Evolutionary conservation across 352 stramenopile species (phyloP).

Genomic region (Paralagenidium karlingii): DNA sequence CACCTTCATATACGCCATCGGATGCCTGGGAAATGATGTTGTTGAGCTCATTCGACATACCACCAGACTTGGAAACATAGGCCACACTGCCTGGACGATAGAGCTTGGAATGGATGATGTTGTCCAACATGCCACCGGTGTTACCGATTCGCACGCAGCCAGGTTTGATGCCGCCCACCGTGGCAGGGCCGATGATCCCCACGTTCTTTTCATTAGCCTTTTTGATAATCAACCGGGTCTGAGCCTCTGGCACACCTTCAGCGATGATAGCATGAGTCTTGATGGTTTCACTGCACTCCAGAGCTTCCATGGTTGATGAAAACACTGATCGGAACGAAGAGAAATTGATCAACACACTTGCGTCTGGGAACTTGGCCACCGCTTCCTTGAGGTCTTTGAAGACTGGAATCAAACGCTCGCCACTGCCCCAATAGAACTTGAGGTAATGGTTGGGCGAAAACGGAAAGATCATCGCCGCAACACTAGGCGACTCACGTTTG

Average conservation of each 20-base stretch:
- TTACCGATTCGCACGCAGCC: conserved; percentile 96
- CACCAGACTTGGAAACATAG: conserved; percentile 95
- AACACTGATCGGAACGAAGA: conserved; percentile 95
- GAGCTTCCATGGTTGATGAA: conserved; percentile 89
- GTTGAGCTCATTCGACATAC: conserved; percentile 97
- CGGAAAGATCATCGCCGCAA: conserved; percentile 91
- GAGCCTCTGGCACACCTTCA: conserved; percentile 92
- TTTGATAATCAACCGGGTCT: conserved; percentile 93
- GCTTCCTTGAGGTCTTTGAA: conserved; percentile 87
- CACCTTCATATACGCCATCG: conserved; percentile 93
- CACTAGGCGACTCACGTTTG: conserved; percentile 89
- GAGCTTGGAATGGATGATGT: conserved; percentile 96
- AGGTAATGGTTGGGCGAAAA: conserved; percentile 94
- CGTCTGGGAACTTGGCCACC: conserved; percentile 87
- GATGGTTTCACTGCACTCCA: conserved; percentile 88
- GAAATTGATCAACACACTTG: conserved; percentile 94
- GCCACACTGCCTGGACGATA: conserved; percentile 92
- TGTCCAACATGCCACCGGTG: conserved; percentile 96
- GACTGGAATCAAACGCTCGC: conserved; percentile 89
- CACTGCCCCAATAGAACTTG: conserved; percentile 96
- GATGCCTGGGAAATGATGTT: conserved; percentile 95
- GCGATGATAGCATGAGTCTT: conserved; percentile 97
- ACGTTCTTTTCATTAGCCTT: conserved; percentile 84
- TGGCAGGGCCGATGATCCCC: conserved; percentile 92
- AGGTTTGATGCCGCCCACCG: conserved; percentile 94